Evolutionary conservation across 2,329 filamentous ascomycete genomes (phyloP).

Genomic region (Sporothrix sp.): DNA sequence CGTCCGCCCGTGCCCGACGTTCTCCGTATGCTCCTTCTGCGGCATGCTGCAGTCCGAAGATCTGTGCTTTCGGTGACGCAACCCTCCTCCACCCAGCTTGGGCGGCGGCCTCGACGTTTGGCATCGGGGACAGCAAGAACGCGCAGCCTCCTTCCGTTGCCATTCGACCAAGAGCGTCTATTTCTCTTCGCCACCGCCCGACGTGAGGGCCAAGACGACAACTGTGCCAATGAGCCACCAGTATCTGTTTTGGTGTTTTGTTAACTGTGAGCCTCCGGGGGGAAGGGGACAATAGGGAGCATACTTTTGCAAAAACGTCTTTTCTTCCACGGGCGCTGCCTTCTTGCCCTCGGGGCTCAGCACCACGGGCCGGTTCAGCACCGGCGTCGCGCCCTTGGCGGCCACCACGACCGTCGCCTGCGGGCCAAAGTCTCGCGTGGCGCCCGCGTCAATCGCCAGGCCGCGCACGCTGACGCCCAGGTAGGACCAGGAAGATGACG

Average conservation of each 20-base stretch:
- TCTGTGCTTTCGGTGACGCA: no score
- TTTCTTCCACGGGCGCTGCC: conserved; percentile 44
- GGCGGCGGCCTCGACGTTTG: no score
- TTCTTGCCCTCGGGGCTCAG: conserved; percentile 51
- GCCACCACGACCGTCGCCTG: conserved; percentile 43
- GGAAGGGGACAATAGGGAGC: neutral
- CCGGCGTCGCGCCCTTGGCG: conserved; percentile 43
- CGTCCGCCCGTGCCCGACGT: no score
- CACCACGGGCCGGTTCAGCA: conserved; percentile 55
- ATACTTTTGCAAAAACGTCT: conserved; percentile 55
- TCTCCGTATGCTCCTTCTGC: no score
- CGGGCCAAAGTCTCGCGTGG: conserved; percentile 56
- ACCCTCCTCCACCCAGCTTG: no score
- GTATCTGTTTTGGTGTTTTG: conserved; percentile 39
- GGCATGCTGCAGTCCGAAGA: no score
- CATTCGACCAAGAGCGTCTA: conserved; percentile 34
- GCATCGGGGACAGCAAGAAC: no score
- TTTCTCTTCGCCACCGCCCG: conserved; percentile 40
- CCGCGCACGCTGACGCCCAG: conserved; percentile 45
- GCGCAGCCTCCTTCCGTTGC: no score
- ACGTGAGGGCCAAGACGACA: conserved; percentile 42
- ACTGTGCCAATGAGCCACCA: conserved; percentile 55
- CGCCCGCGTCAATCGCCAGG: conserved; percentile 52
- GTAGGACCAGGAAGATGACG: conserved; percentile 20
- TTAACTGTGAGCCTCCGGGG: conserved; percentile 1